These are phyloP conservation scores for Haematococcus lacustris DNA, from an alignment of 139 green algal genomes.

Conservation along the genomic window DNA sequence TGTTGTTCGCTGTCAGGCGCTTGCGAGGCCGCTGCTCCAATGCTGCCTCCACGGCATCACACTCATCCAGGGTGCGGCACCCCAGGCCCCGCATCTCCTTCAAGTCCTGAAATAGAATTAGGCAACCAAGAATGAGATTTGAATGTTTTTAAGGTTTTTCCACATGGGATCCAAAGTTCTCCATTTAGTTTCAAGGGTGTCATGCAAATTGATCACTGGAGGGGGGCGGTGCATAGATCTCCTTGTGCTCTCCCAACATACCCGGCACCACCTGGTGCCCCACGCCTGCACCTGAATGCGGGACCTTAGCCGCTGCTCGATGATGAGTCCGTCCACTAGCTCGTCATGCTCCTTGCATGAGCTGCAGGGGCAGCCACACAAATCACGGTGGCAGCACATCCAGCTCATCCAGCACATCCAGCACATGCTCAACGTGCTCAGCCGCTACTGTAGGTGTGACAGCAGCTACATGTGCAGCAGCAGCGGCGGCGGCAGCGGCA, in stretches of 20 bases:
- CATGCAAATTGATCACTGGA: conserved; percentile 3
- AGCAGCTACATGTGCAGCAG: too few relatives aligned
- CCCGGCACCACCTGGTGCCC: too few relatives aligned
- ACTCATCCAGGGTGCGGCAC: conserved; percentile 65
- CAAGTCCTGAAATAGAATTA: conserved; percentile 51
- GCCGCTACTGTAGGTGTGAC: too few relatives aligned
- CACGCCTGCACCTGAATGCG: conserved; percentile 60
- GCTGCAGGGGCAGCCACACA: conserved; percentile 16
- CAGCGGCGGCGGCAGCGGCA: too few relatives aligned
- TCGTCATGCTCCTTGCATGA: conserved; percentile 57
- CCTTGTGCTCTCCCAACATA: too few relatives aligned
- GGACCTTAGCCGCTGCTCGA: conserved; percentile 71
- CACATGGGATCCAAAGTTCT: not conserved
- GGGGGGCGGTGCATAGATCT: too few relatives aligned
- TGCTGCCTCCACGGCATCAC: conserved; percentile 54
- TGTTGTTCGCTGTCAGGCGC: too few relatives aligned
- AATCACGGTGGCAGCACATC: too few relatives aligned
- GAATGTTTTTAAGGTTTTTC: not conserved
- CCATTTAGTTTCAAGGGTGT: not conserved
- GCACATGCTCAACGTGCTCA: too few relatives aligned
- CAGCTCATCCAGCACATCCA: too few relatives aligned
- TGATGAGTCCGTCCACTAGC: conserved; percentile 70
- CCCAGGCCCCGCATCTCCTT: conserved; percentile 60
- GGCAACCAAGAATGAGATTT: not conserved
- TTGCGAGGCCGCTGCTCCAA: too few relatives aligned